Evolutionary conservation across 768 basidiomycete genomes (phyloP).

Genomic region (Rhodotorula graminis): DNA sequence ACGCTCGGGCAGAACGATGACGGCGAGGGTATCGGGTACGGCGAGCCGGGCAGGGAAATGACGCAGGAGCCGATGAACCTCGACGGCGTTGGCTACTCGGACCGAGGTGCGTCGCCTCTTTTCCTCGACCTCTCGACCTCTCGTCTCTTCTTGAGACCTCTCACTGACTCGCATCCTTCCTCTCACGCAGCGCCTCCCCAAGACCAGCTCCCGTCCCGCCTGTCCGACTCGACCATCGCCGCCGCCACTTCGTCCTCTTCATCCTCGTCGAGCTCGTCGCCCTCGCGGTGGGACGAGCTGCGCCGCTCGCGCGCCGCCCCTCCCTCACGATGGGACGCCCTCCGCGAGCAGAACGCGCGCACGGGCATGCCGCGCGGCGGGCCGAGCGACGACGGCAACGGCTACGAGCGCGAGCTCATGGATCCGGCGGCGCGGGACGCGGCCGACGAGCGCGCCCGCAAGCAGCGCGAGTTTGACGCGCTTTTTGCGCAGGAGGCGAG

Average conservation of each 20-base stretch:
- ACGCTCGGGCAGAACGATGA: background rate
- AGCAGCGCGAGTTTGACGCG: constrained; percentile 28
- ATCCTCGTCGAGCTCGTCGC: background rate
- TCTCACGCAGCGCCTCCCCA: constrained; percentile 21
- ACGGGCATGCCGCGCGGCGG: background rate
- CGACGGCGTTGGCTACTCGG: constrained; percentile 23
- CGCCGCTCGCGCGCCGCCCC: constrained; percentile 15
- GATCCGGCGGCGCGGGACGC: background rate
- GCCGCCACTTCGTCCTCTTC: background rate
- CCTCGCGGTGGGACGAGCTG: constrained; percentile 26
- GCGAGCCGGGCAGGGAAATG: constrained; percentile 18
- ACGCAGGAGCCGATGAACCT: background rate
- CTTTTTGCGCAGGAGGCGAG: constrained; percentile 23
- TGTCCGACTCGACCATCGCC: constrained; percentile 8
- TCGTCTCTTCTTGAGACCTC: background rate
- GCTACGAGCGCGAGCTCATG: background rate
- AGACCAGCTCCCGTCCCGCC: constrained; percentile 20
- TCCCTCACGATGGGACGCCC: constrained; percentile 18
- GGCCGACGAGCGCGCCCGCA: constrained; percentile 13
- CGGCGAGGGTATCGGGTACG: constrained; percentile 9
- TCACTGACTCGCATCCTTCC: too few species aligned
- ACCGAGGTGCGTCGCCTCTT: constrained; percentile 16
- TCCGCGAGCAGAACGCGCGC: constrained; percentile 8
- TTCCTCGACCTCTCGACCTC: background rate
- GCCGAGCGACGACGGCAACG: background rate